Base-by-base conservation (phyloP, 1,284 basidiomycete genomes). In the Boletellus sp. region DNA sequence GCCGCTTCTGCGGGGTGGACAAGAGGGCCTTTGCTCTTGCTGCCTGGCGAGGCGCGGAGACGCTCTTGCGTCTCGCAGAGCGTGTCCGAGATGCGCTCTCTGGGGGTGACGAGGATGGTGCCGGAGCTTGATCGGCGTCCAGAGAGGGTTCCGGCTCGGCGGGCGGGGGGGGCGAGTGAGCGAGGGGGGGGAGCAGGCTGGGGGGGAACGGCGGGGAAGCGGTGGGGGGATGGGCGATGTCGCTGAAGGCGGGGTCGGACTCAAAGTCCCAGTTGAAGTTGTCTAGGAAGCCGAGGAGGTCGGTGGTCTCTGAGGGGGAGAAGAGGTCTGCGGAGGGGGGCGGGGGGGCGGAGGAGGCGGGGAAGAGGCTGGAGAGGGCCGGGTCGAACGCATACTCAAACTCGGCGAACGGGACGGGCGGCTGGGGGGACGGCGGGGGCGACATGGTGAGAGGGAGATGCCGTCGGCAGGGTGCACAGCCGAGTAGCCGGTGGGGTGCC, bases 1-100 rank as follows among this genome's bases (percentile, higher is more conserved):
- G 82, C 26, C 92, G 83, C 68, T 94, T 94, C 67, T 94, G 91
- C 0, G 89, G 90, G 10, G 84, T 86, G 10, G 89, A 88, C 21
- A 94, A 77, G 10, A 91, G 76, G 0, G 82, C 74, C 57, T 85
- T 85, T 24, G 72, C 51, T 50, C 75, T 54, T 42, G 44, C 42
- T 12, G 46, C 12, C 55, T 59, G 64, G 33, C 51, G 51, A 7
- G 56, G 42, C 5, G 62, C 61, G 8, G 65, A 57, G n/a, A 50
- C 36, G 44, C 51, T 49, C 37, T 68, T 70, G 3, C 60, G 65
- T 16, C 51, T 57, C 12, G 44, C 47, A 5, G 65, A 52, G 11
- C 58, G 52, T 15, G 62, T 47, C 1, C 52, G 60, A 8, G 52
- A 46, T 3, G 24, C 47, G 40, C 43, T 52, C 19, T 60, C 59